Base-by-base conservation (phyloP, 306 rosid genomes). In the Fragaria ananassa region DNA sequence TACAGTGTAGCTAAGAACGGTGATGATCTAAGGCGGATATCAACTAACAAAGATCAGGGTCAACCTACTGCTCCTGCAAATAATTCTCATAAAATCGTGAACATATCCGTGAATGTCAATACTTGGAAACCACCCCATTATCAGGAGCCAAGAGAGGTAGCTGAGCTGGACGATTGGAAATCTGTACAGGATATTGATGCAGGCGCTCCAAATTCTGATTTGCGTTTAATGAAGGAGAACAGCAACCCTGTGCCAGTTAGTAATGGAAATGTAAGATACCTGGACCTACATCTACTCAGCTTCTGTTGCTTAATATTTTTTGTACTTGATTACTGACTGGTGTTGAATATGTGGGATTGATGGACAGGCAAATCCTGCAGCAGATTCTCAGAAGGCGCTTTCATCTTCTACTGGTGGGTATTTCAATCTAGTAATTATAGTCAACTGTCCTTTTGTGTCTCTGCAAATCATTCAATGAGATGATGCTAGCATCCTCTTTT, bases 111-210 rank as follows among this genome's bases (percentile, higher is more conserved):
- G 76, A 88, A 86, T 86, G 89, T 83, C 74, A 90, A 88, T 85
- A 77, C 90, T 42, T 89, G 97, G 96, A 92, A 95, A 76, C 90
- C 91, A 17, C 83, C 81, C 61, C 84, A 83, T 35, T 88, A 84
- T 80, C 86, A 87, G 87, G 96, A 83, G 68, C 76, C 86, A 34
- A 82, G 88, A 81, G 93, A 84, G 81, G 75, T 85, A 80, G 76
- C 78, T 29, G 85, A 84, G 68, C 68, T 76, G 54, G 87, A 80
- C 78, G 83, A 87, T 77, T 84, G 81, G 79, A 80, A 76, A 76
- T 76, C 81, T 21, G 19, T 74, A 64, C 80, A 69, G 76, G 86
- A 62, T 76, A 69, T 68, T 78, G 86, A 74, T 18, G 76, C 63
- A 35, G 88, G 85, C 51, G 78, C 82, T 78, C 35, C 81, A 35